Percentiles rank a stretch among this genome's conserved stretches.
phyloP scores from a whole-genome alignment of 2,329 filamentous ascomycete genomes.

The Penicillium nordicum region DNA sequence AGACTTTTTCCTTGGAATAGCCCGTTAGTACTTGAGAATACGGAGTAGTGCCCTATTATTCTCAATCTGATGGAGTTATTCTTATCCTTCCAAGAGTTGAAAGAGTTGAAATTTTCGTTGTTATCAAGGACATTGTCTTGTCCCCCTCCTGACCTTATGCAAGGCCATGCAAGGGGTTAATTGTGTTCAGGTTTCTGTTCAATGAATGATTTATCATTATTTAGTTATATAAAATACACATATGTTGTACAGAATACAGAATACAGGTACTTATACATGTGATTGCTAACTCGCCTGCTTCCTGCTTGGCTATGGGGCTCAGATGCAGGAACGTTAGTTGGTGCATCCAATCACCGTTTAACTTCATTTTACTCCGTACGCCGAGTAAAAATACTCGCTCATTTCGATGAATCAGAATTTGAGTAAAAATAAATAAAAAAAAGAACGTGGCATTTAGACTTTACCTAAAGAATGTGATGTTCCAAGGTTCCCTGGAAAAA shows the following conservation, averaged over 20 bases:
- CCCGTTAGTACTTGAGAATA: not conserved
- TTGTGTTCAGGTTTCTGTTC: not conserved
- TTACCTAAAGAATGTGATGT: not conserved
- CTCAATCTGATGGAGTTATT: not conserved
- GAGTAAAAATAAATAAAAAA: not conserved
- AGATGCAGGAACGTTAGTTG: not conserved
- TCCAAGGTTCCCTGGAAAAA: not conserved
- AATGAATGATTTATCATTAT: not conserved
- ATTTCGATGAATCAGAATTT: not conserved
- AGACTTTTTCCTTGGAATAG: not conserved
- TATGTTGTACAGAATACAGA: not conserved
- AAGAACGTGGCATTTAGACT: not conserved
- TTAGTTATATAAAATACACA: not conserved
- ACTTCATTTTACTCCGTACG: not conserved
- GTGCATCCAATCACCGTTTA: not conserved
- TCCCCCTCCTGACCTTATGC: not conserved
- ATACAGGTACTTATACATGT: not conserved
- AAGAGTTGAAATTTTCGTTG: not conserved
- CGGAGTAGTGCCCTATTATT: not conserved
- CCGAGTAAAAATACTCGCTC: not conserved
- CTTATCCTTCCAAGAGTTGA: not conserved
- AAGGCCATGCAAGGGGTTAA: not conserved
- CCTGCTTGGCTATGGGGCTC: not conserved
- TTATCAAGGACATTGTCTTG: not conserved
- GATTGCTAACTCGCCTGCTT: not conserved